Base-by-base conservation (phyloP, 139 green algal genomes). In the Chlamydomonas urium region DNA sequence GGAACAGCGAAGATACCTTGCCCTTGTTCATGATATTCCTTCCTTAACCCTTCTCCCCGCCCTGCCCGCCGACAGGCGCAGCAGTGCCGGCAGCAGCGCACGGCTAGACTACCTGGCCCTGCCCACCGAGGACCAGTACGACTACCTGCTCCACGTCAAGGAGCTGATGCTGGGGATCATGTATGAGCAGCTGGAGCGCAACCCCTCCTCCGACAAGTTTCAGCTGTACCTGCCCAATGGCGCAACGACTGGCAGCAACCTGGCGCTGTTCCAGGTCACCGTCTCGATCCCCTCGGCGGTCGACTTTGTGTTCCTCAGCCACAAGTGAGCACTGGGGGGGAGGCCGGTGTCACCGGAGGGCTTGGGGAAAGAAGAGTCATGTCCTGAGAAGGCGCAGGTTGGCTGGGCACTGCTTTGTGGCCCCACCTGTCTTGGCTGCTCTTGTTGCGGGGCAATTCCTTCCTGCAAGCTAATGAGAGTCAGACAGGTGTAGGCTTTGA, bases 301-400 rank as follows among this genome's bases (percentile, higher is more conserved):
- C 3, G 87, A 93, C 66, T 66, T 92, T 3, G 77, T 83, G 2
- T 91, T 93, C 50, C 24, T 85, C 0, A 74, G 59, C 38, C 65
- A 79, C 14, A 63, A 63, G 53, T 63, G 53, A 32, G 42, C 14
- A 24, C 10, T 8, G 42, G 42, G 42, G 42, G 42, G 42, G 42
- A 50, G 42, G 42, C n/a, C n/a, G n/a, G n/a, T n/a, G n/a, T n/a
- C n/a, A n/a, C n/a, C n/a, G n/a, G n/a, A n/a, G n/a, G n/a, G n/a
- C n/a, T n/a, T n/a, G n/a, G n/a, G n/a, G n/a, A n/a, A n/a, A n/a
- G n/a, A n/a, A n/a, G n/a, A n/a, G n/a, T n/a, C n/a, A n/a, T n/a
- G n/a, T n/a, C n/a, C n/a, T n/a, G n/a, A n/a, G n/a, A n/a, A n/a
- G n/a, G n/a, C n/a, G n/a, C n/a, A n/a, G n/a, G n/a, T n/a, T n/a